phyloP scores from a whole-genome alignment of 2,329 filamentous ascomycete genomes.

The Colletotrichum karsti region DNA sequence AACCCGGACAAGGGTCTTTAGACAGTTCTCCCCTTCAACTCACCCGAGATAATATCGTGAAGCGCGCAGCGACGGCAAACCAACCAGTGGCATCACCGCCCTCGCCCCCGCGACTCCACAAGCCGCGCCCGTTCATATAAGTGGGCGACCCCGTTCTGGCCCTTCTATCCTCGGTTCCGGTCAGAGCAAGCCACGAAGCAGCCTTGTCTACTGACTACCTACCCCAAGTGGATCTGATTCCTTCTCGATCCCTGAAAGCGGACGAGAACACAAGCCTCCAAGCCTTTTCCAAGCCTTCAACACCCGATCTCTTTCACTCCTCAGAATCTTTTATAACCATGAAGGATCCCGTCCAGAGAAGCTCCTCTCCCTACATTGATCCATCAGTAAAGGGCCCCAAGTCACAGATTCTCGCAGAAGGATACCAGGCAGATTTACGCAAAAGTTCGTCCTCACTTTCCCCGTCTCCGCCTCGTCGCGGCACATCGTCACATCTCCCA shows the following conservation, averaged over 20 bases:
- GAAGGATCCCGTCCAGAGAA: constrained; percentile 49
- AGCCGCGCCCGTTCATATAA: constrained; percentile 27
- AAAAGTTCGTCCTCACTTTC: constrained; percentile 47
- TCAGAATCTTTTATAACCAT: constrained; percentile 44
- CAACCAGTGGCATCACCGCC: constrained; percentile 6
- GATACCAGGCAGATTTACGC: constrained; percentile 44
- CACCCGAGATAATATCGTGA: constrained; percentile 30
- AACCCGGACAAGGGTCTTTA: constrained; percentile 17
- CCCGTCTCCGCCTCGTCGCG: constrained; percentile 27
- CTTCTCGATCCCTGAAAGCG: constrained; percentile 28
- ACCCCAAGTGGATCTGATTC: constrained; percentile 21
- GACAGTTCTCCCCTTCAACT: neutral
- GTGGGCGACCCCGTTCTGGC: constrained; percentile 25
- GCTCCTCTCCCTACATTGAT: constrained; percentile 47
- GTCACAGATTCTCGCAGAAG: constrained; percentile 45
- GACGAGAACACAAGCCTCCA: constrained; percentile 28
- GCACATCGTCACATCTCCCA: neutral
- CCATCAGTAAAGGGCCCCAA: constrained; percentile 48
- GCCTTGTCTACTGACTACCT: constrained; percentile 12
- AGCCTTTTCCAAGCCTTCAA: constrained; percentile 26
- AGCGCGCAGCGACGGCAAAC: constrained; percentile 13
- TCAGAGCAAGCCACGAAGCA: constrained; percentile 23
- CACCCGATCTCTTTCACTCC: constrained; percentile 16
- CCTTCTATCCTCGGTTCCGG: constrained; percentile 27
- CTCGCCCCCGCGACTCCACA: constrained; percentile 29